These are phyloP conservation scores for Populus simonii DNA, from an alignment of 345 rosid genomes.

Conservation along the genomic window DNA sequence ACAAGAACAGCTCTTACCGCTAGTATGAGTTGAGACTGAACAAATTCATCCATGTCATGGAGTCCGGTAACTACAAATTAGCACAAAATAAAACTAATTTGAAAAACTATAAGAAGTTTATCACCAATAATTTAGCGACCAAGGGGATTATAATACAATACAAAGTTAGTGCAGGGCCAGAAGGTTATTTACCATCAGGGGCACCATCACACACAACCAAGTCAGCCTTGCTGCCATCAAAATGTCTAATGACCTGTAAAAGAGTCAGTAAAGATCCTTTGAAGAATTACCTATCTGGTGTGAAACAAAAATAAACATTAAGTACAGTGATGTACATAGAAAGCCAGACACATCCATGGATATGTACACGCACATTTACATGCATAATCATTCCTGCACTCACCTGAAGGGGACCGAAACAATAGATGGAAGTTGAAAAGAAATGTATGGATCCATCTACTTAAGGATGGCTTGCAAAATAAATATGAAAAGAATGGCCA, in stretches of 20 bases:
- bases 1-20: slow-evolving; percentile 56
- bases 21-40: slow-evolving; percentile 88
- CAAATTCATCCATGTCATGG: slow-evolving; percentile 99
- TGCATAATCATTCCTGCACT: not conserved
- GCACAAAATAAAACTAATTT: slow-evolving; percentile 13
- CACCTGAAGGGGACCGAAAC: not conserved
- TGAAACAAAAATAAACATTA: not conserved
- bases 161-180: not conserved
- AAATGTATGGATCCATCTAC: not conserved
- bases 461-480: not conserved
- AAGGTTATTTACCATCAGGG: slow-evolving; percentile 70
- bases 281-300: not conserved
- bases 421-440: not conserved
- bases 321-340: not conserved
- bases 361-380: not conserved
- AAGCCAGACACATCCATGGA: not conserved
- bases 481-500: not conserved
- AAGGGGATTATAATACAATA: too few relatives aligned
- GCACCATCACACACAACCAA: slow-evolving; percentile 98
- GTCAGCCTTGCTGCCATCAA: slow-evolving; percentile 95
- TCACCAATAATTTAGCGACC: too few relatives aligned
- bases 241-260: slow-evolving; percentile 83
- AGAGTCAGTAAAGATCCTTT: not conserved
- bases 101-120: not conserved
- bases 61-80: slow-evolving; percentile 83